Conservation (phyloP, 1,139 yeast species). For the Yamadazyma trypodendri region DNA sequence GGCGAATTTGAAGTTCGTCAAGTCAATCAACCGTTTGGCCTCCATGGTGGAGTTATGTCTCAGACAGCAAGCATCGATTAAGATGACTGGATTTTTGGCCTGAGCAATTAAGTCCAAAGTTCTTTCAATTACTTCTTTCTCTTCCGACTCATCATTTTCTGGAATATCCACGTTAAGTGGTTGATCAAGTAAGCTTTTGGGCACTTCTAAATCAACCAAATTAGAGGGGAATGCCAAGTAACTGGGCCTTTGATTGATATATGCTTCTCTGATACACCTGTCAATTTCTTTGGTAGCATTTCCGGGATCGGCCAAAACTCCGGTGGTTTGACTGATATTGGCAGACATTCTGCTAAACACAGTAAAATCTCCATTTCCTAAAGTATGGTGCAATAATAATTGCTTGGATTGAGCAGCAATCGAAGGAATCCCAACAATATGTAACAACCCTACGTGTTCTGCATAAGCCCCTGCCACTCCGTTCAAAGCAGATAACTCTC, state of each 20-base stretch:
- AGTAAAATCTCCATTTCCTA: conserved; percentile 83
- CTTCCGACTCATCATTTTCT: conserved; percentile 28
- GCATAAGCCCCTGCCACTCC: conserved; percentile 44
- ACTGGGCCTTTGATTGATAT: conserved; percentile 37
- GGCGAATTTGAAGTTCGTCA: conserved; percentile 30
- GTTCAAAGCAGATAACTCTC: conserved; percentile 45
- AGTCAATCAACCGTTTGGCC: conserved; percentile 29
- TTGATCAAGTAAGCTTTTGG: conserved; percentile 25
- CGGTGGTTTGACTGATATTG: conserved; percentile 32
- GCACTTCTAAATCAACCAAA: conserved; percentile 36
- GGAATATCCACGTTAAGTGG: conserved; percentile 32
- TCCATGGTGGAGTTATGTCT: conserved; percentile 34
- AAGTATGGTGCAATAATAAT: conserved; percentile 56
- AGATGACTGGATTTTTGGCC: conserved; percentile 32
- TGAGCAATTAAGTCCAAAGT: conserved; percentile 26
- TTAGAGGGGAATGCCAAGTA: conserved; percentile 41
- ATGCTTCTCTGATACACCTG: conserved; percentile 36
- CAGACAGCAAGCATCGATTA: conserved; percentile 38
- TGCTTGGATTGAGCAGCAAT: conserved; percentile 63
- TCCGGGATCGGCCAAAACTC: conserved; percentile 26
- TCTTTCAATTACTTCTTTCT: conserved; percentile 30
- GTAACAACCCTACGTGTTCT: conserved; percentile 41
- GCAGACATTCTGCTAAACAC: conserved; percentile 68
- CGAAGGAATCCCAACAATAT: conserved; percentile 45
- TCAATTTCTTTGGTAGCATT: conserved; percentile 36